Base-by-base conservation (phyloP, 306 rosid species). In the Pterocarpus macrocarpus region DNA sequence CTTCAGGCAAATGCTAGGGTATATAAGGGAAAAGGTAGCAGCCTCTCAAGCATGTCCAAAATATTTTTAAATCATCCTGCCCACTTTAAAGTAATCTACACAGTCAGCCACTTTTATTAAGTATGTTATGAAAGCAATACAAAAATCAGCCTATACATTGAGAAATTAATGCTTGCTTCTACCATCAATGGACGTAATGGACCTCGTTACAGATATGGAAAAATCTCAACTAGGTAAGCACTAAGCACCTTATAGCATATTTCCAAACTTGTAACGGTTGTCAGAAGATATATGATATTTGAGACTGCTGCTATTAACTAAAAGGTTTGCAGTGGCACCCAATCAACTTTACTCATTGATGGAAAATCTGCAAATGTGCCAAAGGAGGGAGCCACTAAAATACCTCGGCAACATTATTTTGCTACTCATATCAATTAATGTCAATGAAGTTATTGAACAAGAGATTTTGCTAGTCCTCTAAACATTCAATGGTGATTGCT, bases 381-480 rank as follows among this genome's bases (percentile, higher is more conserved):
- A 15, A 73, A 13, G 8, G 44, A 55, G 74, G 32, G 50, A 22
- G 30, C 36, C 17, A 7, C 28, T 57, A 52, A 58, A 41, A 43
- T 43, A 58, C 41, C 57, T 55, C 15, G 63, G 8, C 5, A 38
- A 38, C 44, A 82, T 55, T 83, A 28, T 53, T 70, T 70, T 41
- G 44, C 49, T 62, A 33, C 44, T 28, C 10, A 5, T 12, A n/a
- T 49, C 64, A 7, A 35, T 64, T 22, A 22, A 22, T 62, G 70
- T 45, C n/a, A 41, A 39, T 44, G 15, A 69, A 50, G 16, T 59
- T 3, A 61, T 4, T 34, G 22, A 49, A 64, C 8, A 36, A 22
- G 35, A 73, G 61, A 33, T 6, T 71, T 71, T 36, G 50, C 70
- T 30, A 58, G 72, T 50, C 72, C 76, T 43, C 55, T 64, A 50